Evolutionary conservation across 208 protist genomes (phyloP).

Genomic region (Tritrichomonas musculus): DNA sequence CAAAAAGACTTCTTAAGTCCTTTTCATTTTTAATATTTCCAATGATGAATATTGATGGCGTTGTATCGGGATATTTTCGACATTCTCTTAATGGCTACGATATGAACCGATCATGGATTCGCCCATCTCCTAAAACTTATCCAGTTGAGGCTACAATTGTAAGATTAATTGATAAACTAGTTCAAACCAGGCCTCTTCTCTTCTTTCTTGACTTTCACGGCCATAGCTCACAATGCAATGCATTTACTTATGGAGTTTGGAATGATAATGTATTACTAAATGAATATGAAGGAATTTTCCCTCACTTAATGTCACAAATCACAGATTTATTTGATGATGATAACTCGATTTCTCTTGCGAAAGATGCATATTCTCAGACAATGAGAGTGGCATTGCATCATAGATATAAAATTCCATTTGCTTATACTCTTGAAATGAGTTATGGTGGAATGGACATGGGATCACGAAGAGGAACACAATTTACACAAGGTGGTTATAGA

Average conservation of each 20-base stretch:
- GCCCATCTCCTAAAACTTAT: no score
- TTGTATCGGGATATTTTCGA: not conserved
- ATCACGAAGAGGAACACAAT: not conserved
- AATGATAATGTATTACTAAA: not conserved
- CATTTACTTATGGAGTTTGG: not conserved
- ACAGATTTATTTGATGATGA: not conserved
- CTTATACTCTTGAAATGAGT: constrained; percentile 26
- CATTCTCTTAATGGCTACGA: not conserved
- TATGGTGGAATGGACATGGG: not conserved
- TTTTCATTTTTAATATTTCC: constrained; percentile 11
- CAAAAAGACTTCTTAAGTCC: not conserved
- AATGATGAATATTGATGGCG: constrained; percentile 30
- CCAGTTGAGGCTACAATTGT: not conserved
- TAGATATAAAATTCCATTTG: constrained; percentile 2
- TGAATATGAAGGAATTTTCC: not conserved
- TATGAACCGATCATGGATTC: not conserved
- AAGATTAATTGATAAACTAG: not conserved
- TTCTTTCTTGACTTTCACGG: constrained; percentile 26
- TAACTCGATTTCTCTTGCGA: not conserved
- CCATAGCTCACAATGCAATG: not conserved
- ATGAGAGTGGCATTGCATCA: constrained; percentile 9
- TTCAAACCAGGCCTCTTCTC: not conserved
- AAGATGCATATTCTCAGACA: not conserved
- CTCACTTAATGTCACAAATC: not conserved
- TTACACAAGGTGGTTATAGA: not conserved